Percentiles rank a stretch among this genome's conserved stretches.
phyloP scores from a whole-genome alignment of 2,329 filamentous ascomycete species.

The Monosporascus sp. region DNA sequence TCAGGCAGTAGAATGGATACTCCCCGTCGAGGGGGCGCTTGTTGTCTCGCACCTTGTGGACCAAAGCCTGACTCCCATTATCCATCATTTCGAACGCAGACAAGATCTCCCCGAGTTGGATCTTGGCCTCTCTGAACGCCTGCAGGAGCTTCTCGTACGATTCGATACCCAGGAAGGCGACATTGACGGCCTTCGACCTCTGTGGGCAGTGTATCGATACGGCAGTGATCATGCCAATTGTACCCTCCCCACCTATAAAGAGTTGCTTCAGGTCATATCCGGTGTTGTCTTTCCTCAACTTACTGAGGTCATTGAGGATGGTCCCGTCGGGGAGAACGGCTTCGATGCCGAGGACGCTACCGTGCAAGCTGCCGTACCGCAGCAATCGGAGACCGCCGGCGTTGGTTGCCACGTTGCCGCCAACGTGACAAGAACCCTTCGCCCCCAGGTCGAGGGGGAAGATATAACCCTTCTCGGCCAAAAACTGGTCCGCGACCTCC shows the following conservation, averaged over 20 bases:
- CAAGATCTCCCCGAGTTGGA: conserved; percentile 86
- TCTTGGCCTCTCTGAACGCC: conserved; percentile 85
- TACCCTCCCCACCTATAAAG: conserved; percentile 93
- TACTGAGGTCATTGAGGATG: conserved; percentile 81
- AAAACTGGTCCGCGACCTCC: conserved; percentile 79
- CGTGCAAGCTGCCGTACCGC: conserved; percentile 90
- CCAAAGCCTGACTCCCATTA: conserved; percentile 70
- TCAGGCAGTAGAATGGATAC: conserved; percentile 90
- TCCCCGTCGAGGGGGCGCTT: conserved; percentile 77
- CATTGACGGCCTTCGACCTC: conserved; percentile 81
- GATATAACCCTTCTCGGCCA: conserved; percentile 78
- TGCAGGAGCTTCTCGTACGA: conserved; percentile 84
- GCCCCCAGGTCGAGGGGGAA: conserved; percentile 97
- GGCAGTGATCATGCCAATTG: conserved; percentile 88
- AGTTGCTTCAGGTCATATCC: conserved; percentile 76
- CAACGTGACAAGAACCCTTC: conserved; percentile 94
- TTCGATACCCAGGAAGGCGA: conserved; percentile 87
- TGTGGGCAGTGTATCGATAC: conserved; percentile 87
- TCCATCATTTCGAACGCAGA: conserved; percentile 99
- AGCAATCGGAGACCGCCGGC: conserved; percentile 86
- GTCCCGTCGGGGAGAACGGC: conserved; percentile 92
- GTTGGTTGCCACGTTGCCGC: conserved; percentile 93
- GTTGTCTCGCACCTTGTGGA: conserved; percentile 67
- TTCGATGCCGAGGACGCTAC: conserved; percentile 86
- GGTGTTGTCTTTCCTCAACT: conserved; percentile 95